Conservation (phyloP, 2,329 filamentous ascomycete species). For the Madurella fahalii region DNA sequence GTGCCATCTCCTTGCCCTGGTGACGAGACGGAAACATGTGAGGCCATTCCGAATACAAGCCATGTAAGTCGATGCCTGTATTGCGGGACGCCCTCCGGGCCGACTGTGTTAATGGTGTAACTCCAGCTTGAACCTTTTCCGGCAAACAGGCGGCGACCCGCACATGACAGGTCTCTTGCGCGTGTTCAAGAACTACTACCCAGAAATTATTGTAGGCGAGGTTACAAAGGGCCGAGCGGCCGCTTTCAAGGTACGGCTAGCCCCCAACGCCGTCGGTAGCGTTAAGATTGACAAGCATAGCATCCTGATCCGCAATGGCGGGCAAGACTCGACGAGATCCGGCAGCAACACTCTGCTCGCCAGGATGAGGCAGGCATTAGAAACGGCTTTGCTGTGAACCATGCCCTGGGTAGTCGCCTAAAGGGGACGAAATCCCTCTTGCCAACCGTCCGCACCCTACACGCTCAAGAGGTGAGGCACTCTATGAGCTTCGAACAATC, state of each 20-base stretch:
- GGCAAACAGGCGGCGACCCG: constrained; percentile 67
- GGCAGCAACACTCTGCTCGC: constrained; percentile 49
- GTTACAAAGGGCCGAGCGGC: constrained; percentile 57
- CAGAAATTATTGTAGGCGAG: constrained; percentile 77
- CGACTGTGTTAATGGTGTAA: constrained; percentile 11
- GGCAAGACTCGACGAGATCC: constrained; percentile 62
- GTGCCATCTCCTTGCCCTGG: constrained; percentile 73
- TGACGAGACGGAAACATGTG: constrained; percentile 78
- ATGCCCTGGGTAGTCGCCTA: constrained; percentile 41
- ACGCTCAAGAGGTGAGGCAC: constrained; percentile 59
- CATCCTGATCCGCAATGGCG: constrained; percentile 77
- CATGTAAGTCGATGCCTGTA: constrained; percentile 46
- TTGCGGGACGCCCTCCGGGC: neutral
- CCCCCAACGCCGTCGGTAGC: neutral
- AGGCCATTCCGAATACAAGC: constrained; percentile 78
- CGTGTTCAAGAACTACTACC: constrained; percentile 88
- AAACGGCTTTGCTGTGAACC: constrained; percentile 61
- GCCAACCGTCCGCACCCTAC: constrained; percentile 69
- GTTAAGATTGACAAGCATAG: constrained; percentile 36
- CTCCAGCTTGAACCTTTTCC: constrained; percentile 51
- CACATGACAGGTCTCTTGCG: constrained; percentile 69
- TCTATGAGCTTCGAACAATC: neutral
- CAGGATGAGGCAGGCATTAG: constrained; percentile 41
- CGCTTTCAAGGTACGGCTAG: constrained; percentile 53
- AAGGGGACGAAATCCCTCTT: constrained; percentile 51